A percentile compares a stretch with the other conserved stretches of the same genome.
Evolutionary conservation across 1,139 yeast genomes (phyloP).

Genomic region (Sugiyamaella neomexicana): DNA sequence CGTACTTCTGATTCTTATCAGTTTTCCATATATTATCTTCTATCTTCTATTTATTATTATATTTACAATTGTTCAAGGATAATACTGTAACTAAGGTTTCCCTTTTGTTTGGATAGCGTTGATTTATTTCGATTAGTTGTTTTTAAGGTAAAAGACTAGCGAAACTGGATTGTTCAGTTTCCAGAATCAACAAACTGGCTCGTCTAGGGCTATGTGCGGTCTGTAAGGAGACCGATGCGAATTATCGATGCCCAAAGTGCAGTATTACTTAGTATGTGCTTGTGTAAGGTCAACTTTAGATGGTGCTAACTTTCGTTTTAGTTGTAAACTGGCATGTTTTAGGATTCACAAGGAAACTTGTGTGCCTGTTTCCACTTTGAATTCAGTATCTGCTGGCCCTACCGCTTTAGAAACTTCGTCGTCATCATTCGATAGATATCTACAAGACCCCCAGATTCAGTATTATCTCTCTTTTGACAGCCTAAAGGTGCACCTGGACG

Average conservation of each 20-base stretch:
- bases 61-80: too few relatives aligned
- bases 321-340: slow-evolving; percentile 59
- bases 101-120: too few relatives aligned
- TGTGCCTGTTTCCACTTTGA: slow-evolving; percentile 15
- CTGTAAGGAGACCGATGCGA: slow-evolving; percentile 46
- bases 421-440: slow-evolving; percentile 28
- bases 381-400: background rate
- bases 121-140: too few relatives aligned
- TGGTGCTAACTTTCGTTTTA: slow-evolving; percentile 6
- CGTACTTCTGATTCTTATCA: too few relatives aligned
- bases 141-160: too few relatives aligned
- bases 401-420: background rate
- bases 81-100: too few relatives aligned
- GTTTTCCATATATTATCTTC: too few relatives aligned
- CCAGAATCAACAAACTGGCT: slow-evolving; percentile 7
- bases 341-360: slow-evolving; percentile 47
- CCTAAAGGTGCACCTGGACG: slow-evolving; percentile 54
- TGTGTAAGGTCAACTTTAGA: background rate
- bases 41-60: too few relatives aligned
- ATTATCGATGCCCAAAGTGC: slow-evolving; percentile 66
- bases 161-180: too few relatives aligned
- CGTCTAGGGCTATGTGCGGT: slow-evolving; percentile 45
- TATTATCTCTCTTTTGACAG: slow-evolving; percentile 50
- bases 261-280: slow-evolving; percentile 39
- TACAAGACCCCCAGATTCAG: slow-evolving; percentile 46